A percentile compares a stretch with the other conserved stretches of the same genome.
phyloP scores from a whole-genome alignment of 2,329 filamentous ascomycete species.

The Exophiala dermatitidis region DNA sequence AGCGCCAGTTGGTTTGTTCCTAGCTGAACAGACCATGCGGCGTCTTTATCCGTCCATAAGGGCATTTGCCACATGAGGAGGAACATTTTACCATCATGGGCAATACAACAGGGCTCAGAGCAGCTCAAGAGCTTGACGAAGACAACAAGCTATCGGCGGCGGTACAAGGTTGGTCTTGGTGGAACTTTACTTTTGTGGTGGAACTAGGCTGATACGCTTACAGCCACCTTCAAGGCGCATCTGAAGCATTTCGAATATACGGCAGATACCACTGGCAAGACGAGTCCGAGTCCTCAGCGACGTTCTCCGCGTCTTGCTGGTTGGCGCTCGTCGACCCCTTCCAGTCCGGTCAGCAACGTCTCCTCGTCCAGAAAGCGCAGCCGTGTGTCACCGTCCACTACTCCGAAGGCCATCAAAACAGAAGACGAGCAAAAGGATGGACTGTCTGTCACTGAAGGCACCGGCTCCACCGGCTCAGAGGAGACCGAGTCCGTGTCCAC shows the following conservation, averaged over 20 bases:
- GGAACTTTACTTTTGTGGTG: neutral
- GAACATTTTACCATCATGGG: neutral
- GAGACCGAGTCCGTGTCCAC: neutral
- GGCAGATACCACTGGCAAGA: neutral
- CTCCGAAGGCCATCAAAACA: neutral
- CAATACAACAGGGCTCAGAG: neutral
- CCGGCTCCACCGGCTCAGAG: neutral
- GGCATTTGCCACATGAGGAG: neutral
- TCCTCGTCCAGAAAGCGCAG: constrained; percentile 9
- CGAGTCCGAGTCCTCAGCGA: neutral
- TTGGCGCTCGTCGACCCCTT: neutral
- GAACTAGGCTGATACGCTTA: neutral
- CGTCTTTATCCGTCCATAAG: neutral
- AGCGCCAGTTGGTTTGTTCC: neutral
- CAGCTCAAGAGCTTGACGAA: neutral
- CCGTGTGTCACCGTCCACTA: neutral
- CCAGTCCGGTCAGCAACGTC: constrained; percentile 4
- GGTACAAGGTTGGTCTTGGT: neutral
- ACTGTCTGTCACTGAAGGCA: neutral
- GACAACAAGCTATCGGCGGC: neutral
- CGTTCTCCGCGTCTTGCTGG: constrained; percentile 9
- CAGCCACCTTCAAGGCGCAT: constrained; percentile 16
- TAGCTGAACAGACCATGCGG: neutral
- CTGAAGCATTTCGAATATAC: constrained; percentile 18
- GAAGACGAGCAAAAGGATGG: neutral